phyloP scores from a whole-genome alignment of 2,329 filamentous ascomycete species.

The Diaporthe sp. region DNA sequence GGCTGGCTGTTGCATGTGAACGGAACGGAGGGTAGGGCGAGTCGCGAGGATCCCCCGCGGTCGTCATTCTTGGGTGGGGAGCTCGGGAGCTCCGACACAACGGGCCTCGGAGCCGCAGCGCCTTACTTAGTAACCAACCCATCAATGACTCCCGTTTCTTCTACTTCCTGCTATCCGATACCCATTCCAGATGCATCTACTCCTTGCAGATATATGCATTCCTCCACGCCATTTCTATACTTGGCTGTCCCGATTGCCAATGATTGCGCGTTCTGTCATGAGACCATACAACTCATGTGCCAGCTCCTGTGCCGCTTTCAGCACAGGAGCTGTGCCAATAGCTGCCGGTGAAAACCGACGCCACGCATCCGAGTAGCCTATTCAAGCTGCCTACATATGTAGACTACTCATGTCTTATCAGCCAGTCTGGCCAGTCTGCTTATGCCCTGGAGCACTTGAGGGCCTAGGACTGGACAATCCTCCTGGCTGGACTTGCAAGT shows the following conservation, averaged over 20 bases:
- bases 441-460: not conserved
- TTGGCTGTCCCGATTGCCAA: not conserved
- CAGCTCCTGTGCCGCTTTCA: not conserved
- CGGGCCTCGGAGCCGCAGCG: not conserved
- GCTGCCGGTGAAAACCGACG: not conserved
- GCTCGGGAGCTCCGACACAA: slow-evolving; percentile 13
- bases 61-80: slow-evolving; percentile 36
- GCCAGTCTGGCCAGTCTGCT: not conserved
- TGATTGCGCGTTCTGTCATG: not conserved
- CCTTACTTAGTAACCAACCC: no score
- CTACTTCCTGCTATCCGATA: not conserved
- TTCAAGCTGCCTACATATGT: not conserved
- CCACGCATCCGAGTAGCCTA: not conserved
- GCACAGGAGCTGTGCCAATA: not conserved
- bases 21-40: not conserved
- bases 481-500: not conserved
- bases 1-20: not conserved
- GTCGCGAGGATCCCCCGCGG: slow-evolving; percentile 7
- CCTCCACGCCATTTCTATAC: no score
- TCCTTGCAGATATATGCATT: not conserved
- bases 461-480: not conserved
- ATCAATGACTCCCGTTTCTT: not conserved
- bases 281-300: not conserved
- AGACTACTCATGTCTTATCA: not conserved
- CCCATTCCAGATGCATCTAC: not conserved